Conservation (phyloP, 1,284 basidiomycete species). For the Meripilus lineatus region DNA sequence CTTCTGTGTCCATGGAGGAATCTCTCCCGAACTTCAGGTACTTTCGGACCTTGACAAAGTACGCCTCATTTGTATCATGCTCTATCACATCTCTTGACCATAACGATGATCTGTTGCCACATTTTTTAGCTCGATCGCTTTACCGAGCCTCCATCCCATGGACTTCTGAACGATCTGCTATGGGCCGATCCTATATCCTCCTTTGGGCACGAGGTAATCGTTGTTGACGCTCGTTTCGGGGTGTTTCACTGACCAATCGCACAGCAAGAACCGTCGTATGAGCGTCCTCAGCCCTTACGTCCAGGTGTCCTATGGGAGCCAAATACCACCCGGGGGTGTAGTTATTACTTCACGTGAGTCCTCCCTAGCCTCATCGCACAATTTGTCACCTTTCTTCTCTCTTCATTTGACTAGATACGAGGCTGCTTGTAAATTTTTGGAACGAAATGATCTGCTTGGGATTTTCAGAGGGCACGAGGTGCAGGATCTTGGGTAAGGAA, state of each 20-base stretch:
- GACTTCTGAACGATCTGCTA: constrained; percentile 91
- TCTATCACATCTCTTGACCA: constrained; percentile 4
- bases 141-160: constrained; percentile 90
- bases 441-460: constrained; percentile 87
- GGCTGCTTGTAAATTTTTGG: constrained; percentile 92
- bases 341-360: constrained; percentile 89
- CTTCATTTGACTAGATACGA: constrained; percentile 79
- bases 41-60: constrained; percentile 80
- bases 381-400: background rate
- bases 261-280: constrained; percentile 34
- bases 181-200: constrained; percentile 85
- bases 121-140: constrained; percentile 77
- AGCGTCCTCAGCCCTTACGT: constrained; percentile 31
- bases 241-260: constrained; percentile 27
- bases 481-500: constrained; percentile 84
- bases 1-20: constrained; percentile 96
- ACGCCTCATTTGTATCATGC: no score
- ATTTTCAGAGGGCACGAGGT: constrained; percentile 98
- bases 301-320: constrained; percentile 67
- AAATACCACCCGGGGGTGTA: constrained; percentile 91
- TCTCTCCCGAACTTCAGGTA: constrained; percentile 85
- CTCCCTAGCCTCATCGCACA: background rate
- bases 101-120: background rate
- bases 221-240: constrained; percentile 13
- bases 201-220: constrained; percentile 35